phyloP scores from a whole-genome alignment of 768 basidiomycete species.

The Amanita pseudoporphyria region DNA sequence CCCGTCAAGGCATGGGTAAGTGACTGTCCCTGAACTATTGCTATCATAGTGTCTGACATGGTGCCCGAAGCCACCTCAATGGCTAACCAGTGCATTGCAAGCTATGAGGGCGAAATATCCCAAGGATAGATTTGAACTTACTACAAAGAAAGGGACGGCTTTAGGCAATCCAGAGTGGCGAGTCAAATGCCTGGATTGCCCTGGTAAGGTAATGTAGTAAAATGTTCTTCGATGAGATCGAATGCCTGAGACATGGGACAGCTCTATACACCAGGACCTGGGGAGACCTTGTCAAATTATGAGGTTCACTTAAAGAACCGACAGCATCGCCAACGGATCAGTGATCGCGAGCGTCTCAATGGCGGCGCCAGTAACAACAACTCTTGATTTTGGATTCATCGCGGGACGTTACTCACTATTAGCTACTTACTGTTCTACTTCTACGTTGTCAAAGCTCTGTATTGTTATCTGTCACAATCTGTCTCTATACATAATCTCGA shows the following conservation, averaged over 20 bases:
- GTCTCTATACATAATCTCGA: slow-evolving; percentile 10
- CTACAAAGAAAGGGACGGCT: slow-evolving; percentile 48
- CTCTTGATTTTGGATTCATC: slow-evolving; percentile 2
- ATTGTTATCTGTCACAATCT: slow-evolving; percentile 26
- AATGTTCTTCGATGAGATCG: not conserved
- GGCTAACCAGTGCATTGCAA: slow-evolving; percentile 63
- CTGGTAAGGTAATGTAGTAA: slow-evolving; percentile 66
- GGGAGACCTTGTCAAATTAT: slow-evolving; percentile 80
- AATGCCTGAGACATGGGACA: slow-evolving; percentile 18
- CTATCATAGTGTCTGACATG: slow-evolving; percentile 1
- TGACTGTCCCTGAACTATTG: not conserved
- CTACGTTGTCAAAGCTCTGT: slow-evolving; percentile 20
- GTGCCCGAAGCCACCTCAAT: slow-evolving; percentile 44
- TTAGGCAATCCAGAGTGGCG: slow-evolving; percentile 74
- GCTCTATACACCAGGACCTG: slow-evolving; percentile 88
- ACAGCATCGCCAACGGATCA: slow-evolving; percentile 67
- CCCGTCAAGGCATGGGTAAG: slow-evolving; percentile 22
- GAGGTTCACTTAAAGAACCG: slow-evolving; percentile 89
- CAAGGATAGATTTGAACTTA: slow-evolving; percentile 76
- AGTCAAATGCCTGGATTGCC: slow-evolving; percentile 85
- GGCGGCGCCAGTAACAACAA: slow-evolving; percentile 1
- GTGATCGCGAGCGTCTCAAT: slow-evolving; percentile 38
- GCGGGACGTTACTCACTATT: slow-evolving; percentile 6
- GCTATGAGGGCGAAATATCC: slow-evolving; percentile 65
- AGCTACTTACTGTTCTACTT: slow-evolving; percentile 7